Evolutionary conservation across 148 eudicot species (phyloP), one percentile per base, ranked within the genome.

Genomic region (Spergularia bocconei): DNA sequence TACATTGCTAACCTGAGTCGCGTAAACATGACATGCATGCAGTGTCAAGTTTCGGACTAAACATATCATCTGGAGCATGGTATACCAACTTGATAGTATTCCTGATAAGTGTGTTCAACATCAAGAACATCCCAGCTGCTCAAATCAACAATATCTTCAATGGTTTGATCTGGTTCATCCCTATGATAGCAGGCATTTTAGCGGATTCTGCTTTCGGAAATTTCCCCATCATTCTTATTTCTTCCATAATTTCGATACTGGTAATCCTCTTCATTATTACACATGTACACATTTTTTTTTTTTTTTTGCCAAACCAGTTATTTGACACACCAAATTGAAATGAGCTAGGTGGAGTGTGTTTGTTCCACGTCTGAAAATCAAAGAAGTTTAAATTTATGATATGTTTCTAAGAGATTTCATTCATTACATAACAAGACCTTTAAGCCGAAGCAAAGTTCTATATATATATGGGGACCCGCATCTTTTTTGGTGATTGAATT

Each of bases 61-160:
- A 67, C 19, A 76, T 80, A 58, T 79, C 83, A 72, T 80, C 77
- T 38, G 83, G 77, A 52, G 79, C 83, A 6, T 80, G 79, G 79
- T 76, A 76, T 57, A 76, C 79, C 15, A 80, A 80, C 74, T 76
- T 80, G 13, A 80, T 76, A 36, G 76, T 80, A 56, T 76, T 80
- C 47, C 72, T 80, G 1, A 80, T 80, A 23, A 80, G 74, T 58
- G 83, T 54, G 2, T 80, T 80, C 73, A 80, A 80, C 39, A 65
- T 80, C 23, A 80, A 80, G 20, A 76, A 67, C 73, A 80, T 80
- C n/a, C 73, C 69, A 3, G 83, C 83, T 39, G 77, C 83, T 23
- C 83, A 80, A 36, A 67, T 76, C 14, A 80, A 72, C 77, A 80
- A 76, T 69, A 80, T 80, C 16, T 80, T 76, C 69, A 76, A 71